Conservation (phyloP, 805 yeast genomes). For the Lachancea meyersii region DNA sequence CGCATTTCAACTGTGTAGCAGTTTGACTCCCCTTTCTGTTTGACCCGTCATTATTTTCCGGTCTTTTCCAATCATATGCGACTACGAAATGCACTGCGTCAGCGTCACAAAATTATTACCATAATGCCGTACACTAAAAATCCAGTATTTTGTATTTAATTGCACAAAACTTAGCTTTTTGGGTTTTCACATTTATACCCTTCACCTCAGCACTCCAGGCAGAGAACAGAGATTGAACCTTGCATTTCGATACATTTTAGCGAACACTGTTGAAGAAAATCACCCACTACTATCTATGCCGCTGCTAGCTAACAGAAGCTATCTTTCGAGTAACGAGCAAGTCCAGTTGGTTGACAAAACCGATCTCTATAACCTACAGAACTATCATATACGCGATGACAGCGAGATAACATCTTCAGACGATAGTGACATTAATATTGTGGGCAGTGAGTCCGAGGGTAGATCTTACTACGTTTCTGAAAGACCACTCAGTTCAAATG, state of each 20-base stretch:
- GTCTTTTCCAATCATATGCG: neutral
- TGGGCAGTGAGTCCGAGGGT: slow-evolving; percentile 6
- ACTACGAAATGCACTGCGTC: neutral
- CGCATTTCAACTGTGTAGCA: too few species aligned
- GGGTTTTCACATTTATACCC: neutral
- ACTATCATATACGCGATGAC: slow-evolving; percentile 14
- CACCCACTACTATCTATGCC: slow-evolving; percentile 4
- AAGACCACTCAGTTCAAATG: slow-evolving; percentile 4
- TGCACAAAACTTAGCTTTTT: neutral
- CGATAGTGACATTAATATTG: slow-evolving; percentile 4
- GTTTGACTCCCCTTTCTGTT: too few species aligned
- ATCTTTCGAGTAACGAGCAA: neutral
- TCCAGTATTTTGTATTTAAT: neutral
- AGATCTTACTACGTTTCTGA: slow-evolving; percentile 12
- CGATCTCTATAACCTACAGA: slow-evolving; percentile 4
- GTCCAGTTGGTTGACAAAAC: neutral
- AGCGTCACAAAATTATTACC: neutral
- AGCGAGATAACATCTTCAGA: slow-evolving; percentile 18
- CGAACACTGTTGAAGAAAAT: neutral
- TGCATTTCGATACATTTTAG: neutral
- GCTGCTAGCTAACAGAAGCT: slow-evolving; percentile 3
- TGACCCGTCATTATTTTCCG: neutral
- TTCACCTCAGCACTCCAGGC: too few species aligned
- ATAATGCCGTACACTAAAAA: neutral
- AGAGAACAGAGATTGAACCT: neutral